Evolutionary conservation across 169 alveolate species (phyloP).

Genomic region (Miamiensis avidus): DNA sequence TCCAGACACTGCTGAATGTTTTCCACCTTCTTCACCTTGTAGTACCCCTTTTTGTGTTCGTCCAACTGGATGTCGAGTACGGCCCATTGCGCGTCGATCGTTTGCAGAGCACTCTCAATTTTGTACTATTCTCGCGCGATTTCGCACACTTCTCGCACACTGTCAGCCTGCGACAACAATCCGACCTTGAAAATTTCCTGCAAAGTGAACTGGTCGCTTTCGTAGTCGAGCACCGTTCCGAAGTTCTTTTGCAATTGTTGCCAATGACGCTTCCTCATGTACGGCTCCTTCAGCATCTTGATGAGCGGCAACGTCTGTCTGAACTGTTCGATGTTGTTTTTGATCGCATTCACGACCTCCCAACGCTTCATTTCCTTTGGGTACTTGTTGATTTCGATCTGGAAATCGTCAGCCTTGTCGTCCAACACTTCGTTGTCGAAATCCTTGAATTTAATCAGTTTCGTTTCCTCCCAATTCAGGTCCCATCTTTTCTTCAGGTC

Average conservation of each 20-base stretch:
- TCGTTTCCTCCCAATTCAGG: conserved; percentile 64
- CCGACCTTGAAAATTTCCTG: conserved; percentile 64
- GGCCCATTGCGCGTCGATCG: conserved; percentile 64
- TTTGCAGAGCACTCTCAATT: conserved; percentile 60
- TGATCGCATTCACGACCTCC: conserved; percentile 73
- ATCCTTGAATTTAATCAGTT: conserved; percentile 54
- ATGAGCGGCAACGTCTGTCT: conserved; percentile 75
- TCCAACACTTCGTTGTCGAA: conserved; percentile 67
- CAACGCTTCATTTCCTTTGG: conserved; percentile 68
- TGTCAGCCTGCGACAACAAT: conserved; percentile 61
- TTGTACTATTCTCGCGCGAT: conserved; percentile 71
- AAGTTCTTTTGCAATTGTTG: conserved; percentile 63
- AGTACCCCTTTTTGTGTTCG: conserved; percentile 77
- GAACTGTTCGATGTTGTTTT: conserved; percentile 59
- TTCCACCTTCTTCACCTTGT: conserved; percentile 72
- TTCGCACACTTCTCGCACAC: conserved; percentile 58
- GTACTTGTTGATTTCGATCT: conserved; percentile 52
- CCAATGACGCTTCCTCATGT: conserved; percentile 84
- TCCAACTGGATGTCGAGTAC: conserved; percentile 57
- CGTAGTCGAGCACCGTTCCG: conserved; percentile 63
- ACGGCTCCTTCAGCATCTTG: conserved; percentile 58
- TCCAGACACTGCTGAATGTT: conserved; percentile 77
- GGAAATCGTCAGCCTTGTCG: conserved; percentile 69
- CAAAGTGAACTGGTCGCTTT: conserved; percentile 60
- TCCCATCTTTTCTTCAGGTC: conserved; percentile 79